Conservation (phyloP, 139 green algal species). For the Volvox africanus region DNA sequence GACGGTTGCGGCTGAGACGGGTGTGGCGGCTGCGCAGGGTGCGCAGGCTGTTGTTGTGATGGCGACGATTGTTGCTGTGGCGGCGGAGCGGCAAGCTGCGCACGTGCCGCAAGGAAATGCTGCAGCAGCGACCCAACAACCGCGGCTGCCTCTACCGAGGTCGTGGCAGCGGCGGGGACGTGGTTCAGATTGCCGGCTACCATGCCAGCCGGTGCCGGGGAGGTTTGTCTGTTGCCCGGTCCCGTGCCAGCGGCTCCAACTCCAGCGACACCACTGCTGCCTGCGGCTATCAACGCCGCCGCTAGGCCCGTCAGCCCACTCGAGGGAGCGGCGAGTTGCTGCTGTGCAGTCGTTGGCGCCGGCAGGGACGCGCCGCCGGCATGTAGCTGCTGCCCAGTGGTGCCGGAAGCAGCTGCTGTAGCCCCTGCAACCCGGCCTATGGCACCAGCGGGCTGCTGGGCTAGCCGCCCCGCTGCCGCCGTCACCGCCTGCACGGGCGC, state of each 20-base stretch:
- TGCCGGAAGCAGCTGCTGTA: neutral
- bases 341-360: neutral
- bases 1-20: no score
- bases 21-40: no score
- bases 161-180: neutral
- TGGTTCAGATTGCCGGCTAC: neutral
- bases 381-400: neutral
- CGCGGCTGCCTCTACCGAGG: neutral
- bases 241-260: no score
- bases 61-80: no score
- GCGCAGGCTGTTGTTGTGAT: no score
- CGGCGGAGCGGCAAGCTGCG: neutral
- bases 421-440: neutral
- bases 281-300: conserved; percentile 3
- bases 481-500: neutral
- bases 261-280: neutral
- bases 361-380: neutral
- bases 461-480: neutral
- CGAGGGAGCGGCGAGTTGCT: neutral
- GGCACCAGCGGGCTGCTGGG: neutral
- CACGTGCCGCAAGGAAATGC: neutral
- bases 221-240: neutral
- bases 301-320: conserved; percentile 6
- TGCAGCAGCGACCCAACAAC: neutral
- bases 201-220: neutral